Base-by-base conservation (phyloP, 1,284 basidiomycete genomes). In the Mycosarcoma maydis region DNA sequence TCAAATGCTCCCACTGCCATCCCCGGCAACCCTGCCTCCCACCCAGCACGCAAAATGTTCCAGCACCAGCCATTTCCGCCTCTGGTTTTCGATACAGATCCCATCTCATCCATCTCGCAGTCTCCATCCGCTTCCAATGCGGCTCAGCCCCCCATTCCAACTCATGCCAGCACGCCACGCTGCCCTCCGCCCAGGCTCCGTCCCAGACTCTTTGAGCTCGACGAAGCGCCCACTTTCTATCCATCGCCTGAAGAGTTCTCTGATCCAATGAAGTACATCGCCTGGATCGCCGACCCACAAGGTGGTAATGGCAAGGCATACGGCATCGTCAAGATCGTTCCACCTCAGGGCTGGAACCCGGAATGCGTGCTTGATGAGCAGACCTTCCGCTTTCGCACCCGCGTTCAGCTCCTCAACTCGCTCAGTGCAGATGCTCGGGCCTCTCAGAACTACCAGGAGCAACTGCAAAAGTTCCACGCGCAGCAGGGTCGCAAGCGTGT, bases 351-450 rank as follows among this genome's bases (percentile, higher is more conserved):
- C 32, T 98, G 96, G 96, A 88, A 90, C 73, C 95, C 97, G 88
- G 92, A 94, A 14, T 98, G 97, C 82, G 90, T 92, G n/a, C 90
- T 94, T 39, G 90, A 98, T 81, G 92, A 93, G 44, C 83, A 95
- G 91, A 85, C 85, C 58, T 94, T 94, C 84, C 90, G 91, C 67
- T 99, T 99, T 85, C 93, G 92, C 83, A 98, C 95, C 45, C 89
- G 96, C 46, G 85, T 98, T 44, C 94, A 98, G 84, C 88, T 91
- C 55, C 87, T 99, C 77, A 98, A 98, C 83, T 94, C 92, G 69
- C 93, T 99, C 73, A 95, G 97, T 84, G 96, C 96, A 14, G 92
- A 94, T 46, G 94, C 94, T 48, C 87, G 96, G 69, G 95, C 95
- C 38, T 95, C 96, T 83, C 85, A 97, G 82, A 98, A 97, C 85